These are phyloP conservation scores for Rhizopogon roseolus DNA, from an alignment of 768 basidiomycete species.

Conservation along the genomic window DNA sequence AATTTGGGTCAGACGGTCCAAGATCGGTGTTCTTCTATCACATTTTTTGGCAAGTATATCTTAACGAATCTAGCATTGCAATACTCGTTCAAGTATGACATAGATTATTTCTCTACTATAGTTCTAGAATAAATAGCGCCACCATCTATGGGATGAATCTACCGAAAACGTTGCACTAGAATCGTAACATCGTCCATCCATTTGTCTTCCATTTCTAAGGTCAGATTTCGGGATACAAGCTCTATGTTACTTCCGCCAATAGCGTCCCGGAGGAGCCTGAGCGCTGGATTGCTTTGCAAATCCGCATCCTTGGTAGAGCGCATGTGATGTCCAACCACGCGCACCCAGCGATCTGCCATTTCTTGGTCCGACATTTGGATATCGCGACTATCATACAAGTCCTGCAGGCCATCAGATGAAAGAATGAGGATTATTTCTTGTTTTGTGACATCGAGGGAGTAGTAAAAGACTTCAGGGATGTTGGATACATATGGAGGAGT, in stretches of 20 bases:
- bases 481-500: slow-evolving; percentile 45
- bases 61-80: not conserved
- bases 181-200: slow-evolving; percentile 50
- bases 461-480: slow-evolving; percentile 36
- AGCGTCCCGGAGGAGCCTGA: slow-evolving; percentile 36
- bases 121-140: slow-evolving; percentile 11
- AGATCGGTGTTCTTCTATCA: not conserved
- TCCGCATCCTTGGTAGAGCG: slow-evolving; percentile 14
- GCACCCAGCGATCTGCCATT: slow-evolving; percentile 31
- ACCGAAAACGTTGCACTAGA: slow-evolving; percentile 34
- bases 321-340: slow-evolving; percentile 23
- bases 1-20: not conserved
- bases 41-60: not conserved
- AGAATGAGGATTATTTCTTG: slow-evolving; percentile 32
- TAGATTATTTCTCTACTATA: not conserved
- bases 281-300: slow-evolving; percentile 29
- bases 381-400: slow-evolving; percentile 31
- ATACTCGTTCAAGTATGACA: not conserved
- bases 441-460: slow-evolving; percentile 17
- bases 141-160: not conserved
- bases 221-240: slow-evolving; percentile 38
- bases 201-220: slow-evolving; percentile 44
- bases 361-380: slow-evolving; percentile 17
- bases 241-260: slow-evolving; percentile 37
- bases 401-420: slow-evolving; percentile 44